Conservation (phyloP, 1,284 basidiomycete species). For the Papiliotrema nemorosa region DNA sequence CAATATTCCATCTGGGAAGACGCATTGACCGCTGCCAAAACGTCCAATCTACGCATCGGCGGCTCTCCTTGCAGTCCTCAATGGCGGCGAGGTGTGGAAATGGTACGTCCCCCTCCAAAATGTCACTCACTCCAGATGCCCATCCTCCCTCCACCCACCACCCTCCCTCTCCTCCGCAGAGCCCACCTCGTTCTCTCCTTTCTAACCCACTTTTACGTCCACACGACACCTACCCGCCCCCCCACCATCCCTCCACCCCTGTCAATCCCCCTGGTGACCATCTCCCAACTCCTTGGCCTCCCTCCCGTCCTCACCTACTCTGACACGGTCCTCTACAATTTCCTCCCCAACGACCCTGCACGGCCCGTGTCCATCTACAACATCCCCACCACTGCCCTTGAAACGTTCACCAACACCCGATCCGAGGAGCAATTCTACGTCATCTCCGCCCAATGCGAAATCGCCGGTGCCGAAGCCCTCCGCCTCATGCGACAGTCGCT, state of each 20-base stretch:
- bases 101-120: no score
- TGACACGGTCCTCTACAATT: slow-evolving; percentile 92
- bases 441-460: slow-evolving; percentile 83
- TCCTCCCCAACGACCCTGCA: slow-evolving; percentile 56
- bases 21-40: slow-evolving; percentile 52
- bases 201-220: slow-evolving; percentile 84
- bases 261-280: slow-evolving; percentile 72
- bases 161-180: slow-evolving; percentile 68
- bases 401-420: slow-evolving; percentile 70
- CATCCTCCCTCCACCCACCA: slow-evolving; percentile 57
- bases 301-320: slow-evolving; percentile 91
- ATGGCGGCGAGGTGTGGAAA: slow-evolving; percentile 64
- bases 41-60: no score
- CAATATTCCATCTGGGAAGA: slow-evolving; percentile 71
- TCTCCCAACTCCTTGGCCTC: slow-evolving; percentile 71
- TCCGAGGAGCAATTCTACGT: slow-evolving; percentile 90
- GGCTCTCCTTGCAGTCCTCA: slow-evolving; percentile 12
- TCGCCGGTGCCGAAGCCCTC: slow-evolving; percentile 80
- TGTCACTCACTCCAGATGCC: slow-evolving; percentile 60
- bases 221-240: slow-evolving; percentile 49
- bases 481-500: slow-evolving; percentile 81
- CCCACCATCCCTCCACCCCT: slow-evolving; percentile 63
- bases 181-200: slow-evolving; percentile 82
- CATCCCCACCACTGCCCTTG: slow-evolving; percentile 56
- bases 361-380: slow-evolving; percentile 55